These are phyloP conservation scores for Xeromyces bisporus DNA, from an alignment of 495 filamentous ascomycete genomes.

Conservation along the genomic window DNA sequence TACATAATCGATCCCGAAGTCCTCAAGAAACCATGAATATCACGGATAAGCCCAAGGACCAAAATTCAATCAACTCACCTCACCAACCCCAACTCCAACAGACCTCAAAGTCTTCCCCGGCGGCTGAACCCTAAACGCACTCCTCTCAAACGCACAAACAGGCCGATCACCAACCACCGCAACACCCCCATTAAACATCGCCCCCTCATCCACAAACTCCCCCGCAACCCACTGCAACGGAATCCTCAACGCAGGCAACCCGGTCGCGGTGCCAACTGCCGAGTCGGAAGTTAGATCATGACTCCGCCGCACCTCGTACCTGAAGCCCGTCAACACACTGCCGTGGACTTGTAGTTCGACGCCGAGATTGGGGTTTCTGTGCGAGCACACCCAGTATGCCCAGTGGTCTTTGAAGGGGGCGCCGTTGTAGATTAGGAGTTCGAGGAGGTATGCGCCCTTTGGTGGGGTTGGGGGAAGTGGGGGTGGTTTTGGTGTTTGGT, in stretches of 20 bases:
- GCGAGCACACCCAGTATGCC: constrained; percentile 12
- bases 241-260: no score
- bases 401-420: constrained; percentile 18
- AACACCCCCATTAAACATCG: constrained; percentile 9
- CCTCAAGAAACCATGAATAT: neutral
- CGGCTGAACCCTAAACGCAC: constrained; percentile 3
- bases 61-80: constrained; percentile 3
- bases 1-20: no score
- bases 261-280: no score
- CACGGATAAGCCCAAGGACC: neutral
- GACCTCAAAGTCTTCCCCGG: constrained; percentile 6
- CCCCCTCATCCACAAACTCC: constrained; percentile 7
- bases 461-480: neutral
- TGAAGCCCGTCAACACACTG: constrained; percentile 11
- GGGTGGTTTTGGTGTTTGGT: neutral
- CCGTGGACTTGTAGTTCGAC: constrained; percentile 11
- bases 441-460: constrained; percentile 6
- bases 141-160: constrained; percentile 8
- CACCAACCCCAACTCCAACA: constrained; percentile 2
- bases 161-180: constrained; percentile 5
- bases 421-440: constrained; percentile 15
- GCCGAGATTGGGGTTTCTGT: constrained; percentile 5
- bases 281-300: constrained; percentile 8
- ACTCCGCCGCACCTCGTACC: constrained; percentile 11
- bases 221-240: constrained; percentile 14